Percentiles rank a stretch among this genome's conserved stretches.
These are phyloP conservation scores for Elongisporangium anandrum DNA, from an alignment of 352 stramenopile genomes.

Conservation along the genomic window DNA sequence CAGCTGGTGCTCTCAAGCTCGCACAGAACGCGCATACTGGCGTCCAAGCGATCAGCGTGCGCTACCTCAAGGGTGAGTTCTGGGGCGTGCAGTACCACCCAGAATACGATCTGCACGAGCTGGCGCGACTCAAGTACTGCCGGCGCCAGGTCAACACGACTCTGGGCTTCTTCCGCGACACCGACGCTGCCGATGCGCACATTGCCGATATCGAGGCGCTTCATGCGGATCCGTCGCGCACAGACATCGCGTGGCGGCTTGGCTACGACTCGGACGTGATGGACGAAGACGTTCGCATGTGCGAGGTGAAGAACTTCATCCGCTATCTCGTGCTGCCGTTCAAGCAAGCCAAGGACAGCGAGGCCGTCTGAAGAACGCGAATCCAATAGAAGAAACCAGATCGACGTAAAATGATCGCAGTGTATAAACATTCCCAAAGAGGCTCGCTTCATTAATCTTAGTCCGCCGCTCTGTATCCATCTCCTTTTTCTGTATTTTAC, in stretches of 20 bases:
- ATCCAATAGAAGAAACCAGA: not conserved
- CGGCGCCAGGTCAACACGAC: slow-evolving; percentile 56
- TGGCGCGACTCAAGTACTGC: slow-evolving; percentile 65
- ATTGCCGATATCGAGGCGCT: slow-evolving; percentile 55
- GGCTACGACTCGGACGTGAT: slow-evolving; percentile 67
- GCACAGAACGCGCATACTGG: slow-evolving; percentile 51
- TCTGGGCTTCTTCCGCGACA: slow-evolving; percentile 57
- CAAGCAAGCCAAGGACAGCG: slow-evolving; percentile 10
- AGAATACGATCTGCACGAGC: slow-evolving; percentile 76
- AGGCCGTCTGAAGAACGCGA: not conserved
- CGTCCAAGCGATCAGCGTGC: slow-evolving; percentile 52
- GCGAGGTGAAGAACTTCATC: slow-evolving; percentile 74
- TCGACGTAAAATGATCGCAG: not conserved
- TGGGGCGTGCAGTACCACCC: slow-evolving; percentile 78
- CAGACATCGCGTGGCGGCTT: slow-evolving; percentile 58
- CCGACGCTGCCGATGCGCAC: slow-evolving; percentile 40
- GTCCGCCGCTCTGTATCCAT: not conserved
- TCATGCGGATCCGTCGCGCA: slow-evolving; percentile 38
- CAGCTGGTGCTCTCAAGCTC: slow-evolving; percentile 40
- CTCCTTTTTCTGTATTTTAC: slow-evolving; percentile 1
- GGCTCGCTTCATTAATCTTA: not conserved
- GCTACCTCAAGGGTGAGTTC: slow-evolving; percentile 65
- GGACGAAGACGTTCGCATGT: slow-evolving; percentile 54
- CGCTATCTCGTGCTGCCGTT: slow-evolving; percentile 69
- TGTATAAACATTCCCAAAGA: not conserved